Evolutionary conservation across 768 basidiomycete species (phyloP), one percentile per base, ranked within the genome.

Genomic region (Calocybe gangraenosa): DNA sequence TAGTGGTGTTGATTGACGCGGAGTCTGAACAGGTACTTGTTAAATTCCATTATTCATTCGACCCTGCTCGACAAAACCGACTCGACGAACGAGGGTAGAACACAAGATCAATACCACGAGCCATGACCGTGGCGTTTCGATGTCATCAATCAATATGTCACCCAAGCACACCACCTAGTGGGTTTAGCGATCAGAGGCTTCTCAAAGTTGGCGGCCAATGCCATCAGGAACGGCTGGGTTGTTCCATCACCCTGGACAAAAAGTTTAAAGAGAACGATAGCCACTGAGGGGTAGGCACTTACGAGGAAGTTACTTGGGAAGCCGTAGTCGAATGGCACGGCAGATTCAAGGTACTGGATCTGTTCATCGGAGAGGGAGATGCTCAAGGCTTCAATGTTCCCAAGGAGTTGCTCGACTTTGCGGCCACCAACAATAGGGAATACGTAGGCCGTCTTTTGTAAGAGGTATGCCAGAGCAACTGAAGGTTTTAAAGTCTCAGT

Each of bases 381-480:
- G 14, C 66, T 62, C 13, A 78, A 60, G 6, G 76, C 75, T 49
- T 76, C 68, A 19, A 78, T 43, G 52, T 78, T 80, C 33, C 66
- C 69, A 33, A 59, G 42, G 15, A 81, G 57, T n/a, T 79, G 74
- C 54, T 75, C 73, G 18, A 75, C 62, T 48, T 78, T 80, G 36
- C 74, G 65, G 3, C 71, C 71, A 8, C 74, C 74, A 19, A 75
- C 55, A 35, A 77, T 65, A 0, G 74, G 75, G 61, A 79, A 78
- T 0, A 77, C 75, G 40, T 70, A 75, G 0, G 72, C 70, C 7
- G 72, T 62, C 58, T 78, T 81, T 40, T 76, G 74, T 60, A 79
- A 58, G n/a, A 78, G 53, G 45, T 76, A 77, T 7, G 75, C 74
- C 47, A 79, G 70, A 6, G 74, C 74, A 19, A 76, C 75, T 71